Evolutionary conservation across 805 yeast species (phyloP).

Genomic region (Saccharomyces jurei): DNA sequence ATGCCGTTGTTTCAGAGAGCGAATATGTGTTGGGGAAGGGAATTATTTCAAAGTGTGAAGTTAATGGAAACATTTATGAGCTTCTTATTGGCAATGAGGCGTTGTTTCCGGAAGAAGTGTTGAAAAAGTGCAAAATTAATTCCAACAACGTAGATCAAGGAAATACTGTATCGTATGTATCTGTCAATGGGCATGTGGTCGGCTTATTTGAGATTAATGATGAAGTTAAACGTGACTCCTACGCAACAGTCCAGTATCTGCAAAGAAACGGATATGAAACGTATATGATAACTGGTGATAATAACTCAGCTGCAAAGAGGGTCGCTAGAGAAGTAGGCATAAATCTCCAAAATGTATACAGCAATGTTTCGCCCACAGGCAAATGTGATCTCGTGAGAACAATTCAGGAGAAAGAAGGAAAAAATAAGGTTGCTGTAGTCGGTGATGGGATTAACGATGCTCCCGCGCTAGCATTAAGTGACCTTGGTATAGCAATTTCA

Average conservation of each 20-base stretch:
- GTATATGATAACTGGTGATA: constrained; percentile 90
- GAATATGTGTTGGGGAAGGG: constrained; percentile 36
- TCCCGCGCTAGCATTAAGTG: constrained; percentile 85
- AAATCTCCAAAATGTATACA: constrained; percentile 52
- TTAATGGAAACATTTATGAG: constrained; percentile 16
- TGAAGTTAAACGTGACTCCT: constrained; percentile 56
- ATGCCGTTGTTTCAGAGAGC: constrained; percentile 14
- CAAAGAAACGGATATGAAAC: constrained; percentile 46
- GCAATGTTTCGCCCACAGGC: constrained; percentile 68
- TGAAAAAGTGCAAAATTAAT: neutral
- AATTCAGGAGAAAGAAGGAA: constrained; percentile 38
- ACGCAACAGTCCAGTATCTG: constrained; percentile 49
- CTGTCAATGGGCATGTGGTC: constrained; percentile 46
- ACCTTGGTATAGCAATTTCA: constrained; percentile 84
- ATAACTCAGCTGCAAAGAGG: constrained; percentile 47
- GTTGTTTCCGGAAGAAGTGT: constrained; percentile 21
- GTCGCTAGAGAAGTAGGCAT: constrained; percentile 67
- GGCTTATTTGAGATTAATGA: constrained; percentile 70
- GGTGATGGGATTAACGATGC: constrained; percentile 99
- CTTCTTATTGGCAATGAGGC: constrained; percentile 52
- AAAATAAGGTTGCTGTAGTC: constrained; percentile 62
- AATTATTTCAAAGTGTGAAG: constrained; percentile 18
- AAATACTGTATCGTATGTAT: constrained; percentile 47
- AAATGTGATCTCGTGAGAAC: constrained; percentile 60
- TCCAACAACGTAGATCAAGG: constrained; percentile 23